Evolutionary conservation across 2,329 filamentous ascomycete species (phyloP).

Genomic region (Dactylellina haptotyla): DNA sequence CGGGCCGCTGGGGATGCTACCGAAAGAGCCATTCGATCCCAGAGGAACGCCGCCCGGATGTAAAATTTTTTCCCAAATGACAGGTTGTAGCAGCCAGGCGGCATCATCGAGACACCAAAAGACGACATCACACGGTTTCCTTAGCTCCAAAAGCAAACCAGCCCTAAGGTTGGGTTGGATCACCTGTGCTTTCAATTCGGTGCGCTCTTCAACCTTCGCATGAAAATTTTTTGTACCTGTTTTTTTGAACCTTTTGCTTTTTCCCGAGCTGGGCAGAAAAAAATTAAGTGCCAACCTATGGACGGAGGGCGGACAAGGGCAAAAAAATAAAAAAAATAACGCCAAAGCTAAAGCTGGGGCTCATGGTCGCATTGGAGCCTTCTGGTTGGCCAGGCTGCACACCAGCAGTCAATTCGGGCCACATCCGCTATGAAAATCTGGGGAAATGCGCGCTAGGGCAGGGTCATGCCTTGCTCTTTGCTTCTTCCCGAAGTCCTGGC

Average conservation of each 20-base stretch:
- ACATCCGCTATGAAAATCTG: slow-evolving; percentile 53
- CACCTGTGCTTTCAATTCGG: slow-evolving; percentile 35
- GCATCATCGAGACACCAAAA: slow-evolving; percentile 39
- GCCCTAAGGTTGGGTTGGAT: slow-evolving; percentile 33
- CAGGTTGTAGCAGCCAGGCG: slow-evolving; percentile 6
- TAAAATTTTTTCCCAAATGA: slow-evolving; percentile 29
- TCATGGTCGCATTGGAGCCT: slow-evolving; percentile 47
- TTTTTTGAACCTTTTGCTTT: slow-evolving; percentile 24
- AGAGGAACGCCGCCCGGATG: slow-evolving; percentile 38
- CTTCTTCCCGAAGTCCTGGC: slow-evolving; percentile 30
- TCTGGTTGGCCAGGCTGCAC: slow-evolving; percentile 47
- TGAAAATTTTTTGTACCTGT: slow-evolving; percentile 42
- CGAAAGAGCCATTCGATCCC: slow-evolving; percentile 37
- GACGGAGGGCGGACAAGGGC: slow-evolving; percentile 28
- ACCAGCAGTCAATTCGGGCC: slow-evolving; percentile 49
- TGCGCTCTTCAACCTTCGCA: slow-evolving; percentile 49
- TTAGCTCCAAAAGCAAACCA: slow-evolving; percentile 24
- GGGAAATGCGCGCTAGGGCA: slow-evolving; percentile 53
- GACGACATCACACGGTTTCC: slow-evolving; percentile 50
- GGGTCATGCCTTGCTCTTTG: slow-evolving; percentile 51
- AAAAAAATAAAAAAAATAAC: too few species aligned
- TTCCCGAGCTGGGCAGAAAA: slow-evolving; percentile 31
- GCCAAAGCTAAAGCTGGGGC: slow-evolving; percentile 37
- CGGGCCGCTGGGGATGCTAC: slow-evolving; percentile 41
- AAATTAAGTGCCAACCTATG: slow-evolving; percentile 1